Conservation (phyloP, 2,329 filamentous ascomycete species). For the Fusarium caatingaense region DNA sequence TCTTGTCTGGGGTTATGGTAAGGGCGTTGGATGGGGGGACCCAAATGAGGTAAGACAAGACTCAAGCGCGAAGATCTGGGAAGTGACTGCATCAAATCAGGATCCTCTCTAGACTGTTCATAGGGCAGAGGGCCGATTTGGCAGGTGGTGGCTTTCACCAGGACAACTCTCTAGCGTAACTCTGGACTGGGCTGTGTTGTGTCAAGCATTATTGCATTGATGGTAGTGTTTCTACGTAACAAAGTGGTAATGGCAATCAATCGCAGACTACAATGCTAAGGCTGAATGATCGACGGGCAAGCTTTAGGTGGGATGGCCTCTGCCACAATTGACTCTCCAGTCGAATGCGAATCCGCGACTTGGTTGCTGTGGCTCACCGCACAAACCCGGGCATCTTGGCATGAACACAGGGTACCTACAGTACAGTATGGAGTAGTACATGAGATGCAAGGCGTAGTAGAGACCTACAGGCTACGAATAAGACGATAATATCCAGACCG, state of each 20-base stretch:
- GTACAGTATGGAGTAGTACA: conserved; percentile 1
- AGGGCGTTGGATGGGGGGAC: conserved; percentile 13
- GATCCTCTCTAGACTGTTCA: conserved; percentile 14
- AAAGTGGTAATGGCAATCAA: conserved; percentile 1
- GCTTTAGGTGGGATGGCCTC: background rate
- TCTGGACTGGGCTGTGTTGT: background rate
- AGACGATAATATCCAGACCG: conserved; percentile 14
- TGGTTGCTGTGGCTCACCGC: conserved; percentile 13
- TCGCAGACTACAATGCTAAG: conserved; percentile 6
- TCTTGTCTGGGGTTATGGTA: conserved; percentile 20
- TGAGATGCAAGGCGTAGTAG: background rate
- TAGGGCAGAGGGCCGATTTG: conserved; percentile 30
- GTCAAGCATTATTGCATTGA: background rate
- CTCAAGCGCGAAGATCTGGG: conserved; percentile 33
- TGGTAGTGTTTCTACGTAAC: conserved; percentile 9
- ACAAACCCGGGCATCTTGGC: background rate
- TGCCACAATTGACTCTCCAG: conserved; percentile 8
- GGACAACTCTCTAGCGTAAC: conserved; percentile 5
- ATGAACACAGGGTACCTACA: background rate
- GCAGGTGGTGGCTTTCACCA: conserved; percentile 17
- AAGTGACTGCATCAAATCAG: conserved; percentile 25
- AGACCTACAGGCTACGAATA: conserved; percentile 13
- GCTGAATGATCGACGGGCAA: conserved; percentile 18
- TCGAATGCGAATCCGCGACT: conserved; percentile 6
- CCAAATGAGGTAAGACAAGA: conserved; percentile 43